Conservation (phyloP, 1,284 basidiomycete species). For the Lignosus rhinocerotis region DNA sequence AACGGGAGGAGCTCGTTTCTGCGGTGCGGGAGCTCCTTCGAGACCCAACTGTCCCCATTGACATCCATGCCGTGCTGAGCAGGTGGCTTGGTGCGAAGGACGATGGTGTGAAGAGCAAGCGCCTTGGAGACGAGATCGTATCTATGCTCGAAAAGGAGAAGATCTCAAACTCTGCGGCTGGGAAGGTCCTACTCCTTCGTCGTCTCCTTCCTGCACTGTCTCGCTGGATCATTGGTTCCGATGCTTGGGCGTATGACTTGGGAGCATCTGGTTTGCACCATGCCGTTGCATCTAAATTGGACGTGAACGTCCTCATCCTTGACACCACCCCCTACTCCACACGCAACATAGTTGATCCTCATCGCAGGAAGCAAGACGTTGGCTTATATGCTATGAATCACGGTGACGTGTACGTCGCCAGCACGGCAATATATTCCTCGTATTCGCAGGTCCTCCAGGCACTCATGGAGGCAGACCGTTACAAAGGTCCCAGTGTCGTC, state of each 20-base stretch:
- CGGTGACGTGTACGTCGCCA: constrained; percentile 95
- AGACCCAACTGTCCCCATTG: constrained; percentile 46
- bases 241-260: constrained; percentile 97
- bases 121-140: constrained; percentile 63
- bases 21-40: constrained; percentile 64
- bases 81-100: constrained; percentile 78
- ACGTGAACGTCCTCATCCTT: constrained; percentile 95
- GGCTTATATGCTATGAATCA: constrained; percentile 99
- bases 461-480: constrained; percentile 89
- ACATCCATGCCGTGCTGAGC: constrained; percentile 72
- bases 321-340: constrained; percentile 89
- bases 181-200: constrained; percentile 59
- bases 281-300: constrained; percentile 85
- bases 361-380: constrained; percentile 87
- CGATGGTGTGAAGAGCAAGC: constrained; percentile 56
- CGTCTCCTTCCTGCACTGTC: constrained; percentile 68
- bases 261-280: constrained; percentile 97
- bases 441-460: constrained; percentile 95
- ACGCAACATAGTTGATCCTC: constrained; percentile 69
- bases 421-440: constrained; percentile 93
- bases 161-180: constrained; percentile 45
- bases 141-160: constrained; percentile 50
- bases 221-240: constrained; percentile 96
- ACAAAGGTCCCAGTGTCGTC: constrained; percentile 89
- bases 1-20: constrained; percentile 63